phyloP scores from a whole-genome alignment of 1,284 basidiomycete genomes.

The Ustanciosporium gigantosporum region DNA sequence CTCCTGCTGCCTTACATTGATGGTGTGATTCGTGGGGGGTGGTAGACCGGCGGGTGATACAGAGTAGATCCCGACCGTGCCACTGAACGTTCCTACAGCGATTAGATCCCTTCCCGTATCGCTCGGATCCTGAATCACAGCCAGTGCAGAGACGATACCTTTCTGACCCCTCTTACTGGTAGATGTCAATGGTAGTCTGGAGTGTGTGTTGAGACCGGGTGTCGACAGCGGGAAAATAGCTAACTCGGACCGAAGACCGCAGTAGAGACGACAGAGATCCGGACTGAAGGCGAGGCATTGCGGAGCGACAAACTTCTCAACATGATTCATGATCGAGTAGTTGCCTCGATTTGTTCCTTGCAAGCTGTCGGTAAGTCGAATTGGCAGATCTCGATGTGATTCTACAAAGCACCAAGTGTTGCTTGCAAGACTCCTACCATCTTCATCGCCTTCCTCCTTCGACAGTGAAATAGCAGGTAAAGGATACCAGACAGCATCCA shows the following conservation, averaged over 20 bases:
- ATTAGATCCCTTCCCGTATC: slow-evolving; percentile 32
- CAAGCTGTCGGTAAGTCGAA: slow-evolving; percentile 30
- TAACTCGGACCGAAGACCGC: slow-evolving; percentile 25
- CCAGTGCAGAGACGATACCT: slow-evolving; percentile 40
- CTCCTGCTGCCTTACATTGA: neutral
- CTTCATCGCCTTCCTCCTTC: neutral
- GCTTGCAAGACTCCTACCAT: neutral
- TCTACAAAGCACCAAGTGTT: slow-evolving; percentile 47
- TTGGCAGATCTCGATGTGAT: slow-evolving; percentile 37
- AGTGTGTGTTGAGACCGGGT: slow-evolving; percentile 45
- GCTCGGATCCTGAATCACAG: slow-evolving; percentile 7
- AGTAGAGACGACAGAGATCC: slow-evolving; percentile 43
- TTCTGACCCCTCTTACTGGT: slow-evolving; percentile 20
- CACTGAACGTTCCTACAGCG: slow-evolving; percentile 44
- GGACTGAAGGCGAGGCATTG: slow-evolving; percentile 42
- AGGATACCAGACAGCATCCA: slow-evolving; percentile 49
- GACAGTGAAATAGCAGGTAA: slow-evolving; percentile 8
- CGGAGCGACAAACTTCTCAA: slow-evolving; percentile 46
- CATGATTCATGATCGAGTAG: slow-evolving; percentile 52
- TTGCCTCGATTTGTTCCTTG: slow-evolving; percentile 24
- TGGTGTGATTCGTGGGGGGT: slow-evolving; percentile 16
- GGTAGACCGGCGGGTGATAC: slow-evolving; percentile 10
- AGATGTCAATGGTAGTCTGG: slow-evolving; percentile 12
- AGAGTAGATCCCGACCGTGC: slow-evolving; percentile 42
- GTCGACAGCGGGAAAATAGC: slow-evolving; percentile 30